Evolutionary conservation across 495 filamentous ascomycete genomes (phyloP), one percentile per base, ranked within the genome.

Genomic region (Daldinia loculata): DNA sequence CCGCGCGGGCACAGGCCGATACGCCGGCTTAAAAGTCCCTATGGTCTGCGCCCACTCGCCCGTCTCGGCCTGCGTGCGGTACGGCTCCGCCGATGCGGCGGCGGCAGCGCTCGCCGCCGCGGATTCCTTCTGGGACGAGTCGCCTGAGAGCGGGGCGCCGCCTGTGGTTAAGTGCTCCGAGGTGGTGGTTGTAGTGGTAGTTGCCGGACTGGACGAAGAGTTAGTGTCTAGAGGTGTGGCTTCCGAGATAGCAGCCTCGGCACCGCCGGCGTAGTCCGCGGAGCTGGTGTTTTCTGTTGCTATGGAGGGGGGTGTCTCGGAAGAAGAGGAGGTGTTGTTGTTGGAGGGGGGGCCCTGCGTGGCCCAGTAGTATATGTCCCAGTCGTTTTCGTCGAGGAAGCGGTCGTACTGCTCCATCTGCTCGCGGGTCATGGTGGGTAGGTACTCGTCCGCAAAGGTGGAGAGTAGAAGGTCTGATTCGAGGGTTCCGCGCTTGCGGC

Each of bases 281-380:
- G 77, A 61, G 66, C 75, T 69, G 66, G 83, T 74, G 79, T 83
- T 53, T 71, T 56, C 14, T 14, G 66, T 74, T 12, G 43, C 80
- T 29, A 77, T 77, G 32, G 77, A 81, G 32, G 69, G 63, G 0
- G 82, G 80, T 4, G 12, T 3, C 34, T 36, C 3, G 88, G 85
- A 0, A 81, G 75, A 15, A 59, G 78, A 24, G 51, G 59, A 6
- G 52, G 61, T 9, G 41, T 67, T 6, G 52, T 60, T 9, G 41
- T 67, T 6, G 17, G 76, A n/a, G 45, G 73, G 41, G 69, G 92
- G 87, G 69, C 92, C 89, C 78, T 99, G 96, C n/a, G 96, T 99
- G 0, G 93, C 93, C 95, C 95, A 99, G 86, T 99, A 99, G 84
- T 99, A 99, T 66, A 99, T 98, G 78, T 99, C 95, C 95, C 95